Percentiles rank a stretch among this genome's conserved stretches.
Evolutionary conservation across 23 red algal genomes (phyloP).

Genomic region (Chondrus crispus): DNA sequence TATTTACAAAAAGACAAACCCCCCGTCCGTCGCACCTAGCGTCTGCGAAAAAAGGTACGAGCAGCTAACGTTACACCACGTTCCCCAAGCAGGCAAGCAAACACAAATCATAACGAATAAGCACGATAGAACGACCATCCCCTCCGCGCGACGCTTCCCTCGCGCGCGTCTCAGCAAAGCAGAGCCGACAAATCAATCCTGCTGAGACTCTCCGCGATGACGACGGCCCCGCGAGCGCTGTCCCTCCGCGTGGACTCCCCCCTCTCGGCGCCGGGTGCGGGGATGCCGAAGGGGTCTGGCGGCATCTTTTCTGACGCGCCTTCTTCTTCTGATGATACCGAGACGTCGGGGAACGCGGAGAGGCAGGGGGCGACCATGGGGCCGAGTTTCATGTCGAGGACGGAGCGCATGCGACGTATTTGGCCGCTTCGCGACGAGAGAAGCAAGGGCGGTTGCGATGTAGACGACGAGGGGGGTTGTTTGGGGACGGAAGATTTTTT

Average conservation of each 20-base stretch:
- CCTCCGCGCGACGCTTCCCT: too few relatives aligned
- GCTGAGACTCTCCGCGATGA: conserved; percentile 28
- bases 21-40: too few relatives aligned
- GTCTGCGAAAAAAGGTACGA: too few relatives aligned
- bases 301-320: background rate
- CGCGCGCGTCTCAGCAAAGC: too few relatives aligned
- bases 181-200: conserved; percentile 41
- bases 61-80: too few relatives aligned
- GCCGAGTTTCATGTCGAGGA: conserved; percentile 50
- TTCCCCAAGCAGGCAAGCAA: too few relatives aligned
- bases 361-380: background rate
- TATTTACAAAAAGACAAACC: too few relatives aligned
- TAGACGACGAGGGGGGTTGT: background rate
- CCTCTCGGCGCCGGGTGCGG: background rate
- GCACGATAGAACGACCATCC: too few relatives aligned
- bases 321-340: too few relatives aligned
- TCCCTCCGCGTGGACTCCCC: too few relatives aligned
- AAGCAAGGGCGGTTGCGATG: background rate
- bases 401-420: conserved; percentile 58
- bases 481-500: background rate
- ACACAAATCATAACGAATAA: too few relatives aligned
- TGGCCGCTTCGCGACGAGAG: conserved; percentile 22
- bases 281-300: background rate
- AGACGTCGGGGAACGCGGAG: too few relatives aligned
- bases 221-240: background rate